phyloP scores from a whole-genome alignment of 345 rosid genomes.

The Anacardium occidentale region DNA sequence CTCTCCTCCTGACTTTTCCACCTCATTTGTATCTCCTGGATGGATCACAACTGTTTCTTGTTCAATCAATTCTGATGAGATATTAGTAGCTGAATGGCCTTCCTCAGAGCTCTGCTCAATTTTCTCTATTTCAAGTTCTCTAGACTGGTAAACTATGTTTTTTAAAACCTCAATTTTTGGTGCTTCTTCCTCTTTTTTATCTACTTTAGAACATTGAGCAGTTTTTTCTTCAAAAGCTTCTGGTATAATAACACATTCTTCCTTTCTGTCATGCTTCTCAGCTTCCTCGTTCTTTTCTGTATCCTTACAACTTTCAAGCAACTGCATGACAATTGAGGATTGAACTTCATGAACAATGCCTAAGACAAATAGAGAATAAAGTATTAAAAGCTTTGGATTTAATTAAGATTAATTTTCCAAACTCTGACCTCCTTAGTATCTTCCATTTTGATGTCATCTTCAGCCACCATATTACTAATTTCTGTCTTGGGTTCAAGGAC shows the following conservation, averaged over 20 bases:
- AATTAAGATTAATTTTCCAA: background rate
- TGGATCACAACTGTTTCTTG: conserved; percentile 1
- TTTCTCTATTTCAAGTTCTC: background rate
- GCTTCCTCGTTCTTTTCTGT: conserved; percentile 4
- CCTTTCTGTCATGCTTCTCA: conserved; percentile 17
- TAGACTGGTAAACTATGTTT: conserved; percentile 17
- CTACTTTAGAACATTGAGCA: conserved; percentile 18
- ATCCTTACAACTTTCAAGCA: background rate
- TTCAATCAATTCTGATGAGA: conserved; percentile 16
- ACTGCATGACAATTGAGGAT: conserved; percentile 23
- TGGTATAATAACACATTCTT: conserved; percentile 19
- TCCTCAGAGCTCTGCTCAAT: conserved; percentile 7
- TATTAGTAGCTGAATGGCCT: background rate
- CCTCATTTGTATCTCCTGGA: background rate
- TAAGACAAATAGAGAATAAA: background rate
- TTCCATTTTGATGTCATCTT: conserved; percentile 22
- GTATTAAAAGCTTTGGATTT: background rate
- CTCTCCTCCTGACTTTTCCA: conserved; percentile 16
- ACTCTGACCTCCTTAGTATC: conserved; percentile 31
- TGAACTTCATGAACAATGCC: background rate
- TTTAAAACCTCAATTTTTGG: conserved; percentile 26
- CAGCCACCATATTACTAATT: background rate
- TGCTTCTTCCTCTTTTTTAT: background rate
- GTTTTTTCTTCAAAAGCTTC: conserved; percentile 20
- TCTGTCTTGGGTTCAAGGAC: background rate